Conservation (phyloP, 805 yeast genomes). For the Brettanomyces nanus region DNA sequence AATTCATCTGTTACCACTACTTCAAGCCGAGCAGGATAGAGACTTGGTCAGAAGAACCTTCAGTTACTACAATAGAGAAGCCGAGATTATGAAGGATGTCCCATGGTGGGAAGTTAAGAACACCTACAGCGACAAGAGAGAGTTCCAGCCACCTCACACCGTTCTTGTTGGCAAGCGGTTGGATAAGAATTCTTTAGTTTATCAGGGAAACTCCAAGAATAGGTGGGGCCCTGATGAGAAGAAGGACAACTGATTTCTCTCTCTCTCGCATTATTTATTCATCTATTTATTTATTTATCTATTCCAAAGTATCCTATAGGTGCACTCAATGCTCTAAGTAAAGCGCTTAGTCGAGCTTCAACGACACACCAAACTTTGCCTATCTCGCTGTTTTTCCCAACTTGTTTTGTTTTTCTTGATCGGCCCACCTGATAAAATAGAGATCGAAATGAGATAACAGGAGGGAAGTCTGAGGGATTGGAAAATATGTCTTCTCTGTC, state of each 20-base stretch:
- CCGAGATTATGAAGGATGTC: slow-evolving; percentile 53
- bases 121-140: slow-evolving; percentile 26
- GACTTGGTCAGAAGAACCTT: slow-evolving; percentile 62
- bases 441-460: too few relatives aligned
- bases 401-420: too few relatives aligned
- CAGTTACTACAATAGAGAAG: slow-evolving; percentile 63
- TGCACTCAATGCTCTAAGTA: too few relatives aligned
- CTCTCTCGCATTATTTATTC: background rate
- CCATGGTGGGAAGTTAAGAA: slow-evolving; percentile 53
- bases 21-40: slow-evolving; percentile 78
- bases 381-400: too few relatives aligned
- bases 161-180: slow-evolving; percentile 28
- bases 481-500: too few relatives aligned
- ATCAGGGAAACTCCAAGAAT: slow-evolving; percentile 25
- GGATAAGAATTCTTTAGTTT: slow-evolving; percentile 22
- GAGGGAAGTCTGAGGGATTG: too few relatives aligned
- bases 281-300: slow-evolving; percentile 5
- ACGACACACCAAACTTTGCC: too few relatives aligned
- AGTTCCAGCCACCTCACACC: slow-evolving; percentile 30
- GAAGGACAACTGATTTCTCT: background rate
- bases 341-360: too few relatives aligned
- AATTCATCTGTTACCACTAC: slow-evolving; percentile 60
- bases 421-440: too few relatives aligned
- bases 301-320: too few relatives aligned
- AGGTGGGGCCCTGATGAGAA: slow-evolving; percentile 14